Evolutionary conservation across 1,284 basidiomycete species (phyloP), one percentile per base, ranked within the genome.

Genomic region (Boletus mariae): DNA sequence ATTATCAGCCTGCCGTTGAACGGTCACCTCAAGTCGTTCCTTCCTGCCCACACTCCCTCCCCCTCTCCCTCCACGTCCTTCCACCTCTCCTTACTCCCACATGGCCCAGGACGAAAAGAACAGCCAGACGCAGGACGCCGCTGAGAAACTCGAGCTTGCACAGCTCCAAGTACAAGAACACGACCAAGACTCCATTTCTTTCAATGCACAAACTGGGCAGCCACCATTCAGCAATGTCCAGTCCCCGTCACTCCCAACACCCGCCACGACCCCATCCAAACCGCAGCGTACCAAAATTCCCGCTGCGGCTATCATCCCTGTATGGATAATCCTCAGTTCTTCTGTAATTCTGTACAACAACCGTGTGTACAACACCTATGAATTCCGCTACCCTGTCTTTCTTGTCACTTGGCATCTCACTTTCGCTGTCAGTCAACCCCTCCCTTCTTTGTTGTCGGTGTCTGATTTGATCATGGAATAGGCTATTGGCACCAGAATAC

Each of bases 301-400:
- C 9, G 77, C 87, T 1, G 70, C 83, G 1, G 75, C 80, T 52
- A 90, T 93, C 64, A 91, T 93, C 52, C 88, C 88, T 28, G 73
- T 94, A 54, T 94, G 93, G 95, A 98, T 98, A 69, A 75, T 84
- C 13, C 87, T 97, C 63, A 91, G 87, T 57, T 92, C 92, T 40
- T 73, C 84, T 10, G 95, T 98, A 67, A 98, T 98, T 74, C 86
- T 98, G 53, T 98, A 98, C 84, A 98, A 98, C 82, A 95, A 94
- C 73, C 90, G 90, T 68, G 75, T 97, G 68, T 94, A 94, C 75
- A 87, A 88, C 69, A 82, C 79, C 50, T 82, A 92, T 63, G 72
- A 85, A 59, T 96, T 96, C 78, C 82, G 82, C 61, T 96, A 76
- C 75, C 92, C 92, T 40, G 88, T 94, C 60, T 94, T 94, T 73